Percentiles rank a stretch among this genome's conserved stretches.
Evolutionary conservation across 129 eudicot species (phyloP).

Genomic region (Flaveria trinervia): DNA sequence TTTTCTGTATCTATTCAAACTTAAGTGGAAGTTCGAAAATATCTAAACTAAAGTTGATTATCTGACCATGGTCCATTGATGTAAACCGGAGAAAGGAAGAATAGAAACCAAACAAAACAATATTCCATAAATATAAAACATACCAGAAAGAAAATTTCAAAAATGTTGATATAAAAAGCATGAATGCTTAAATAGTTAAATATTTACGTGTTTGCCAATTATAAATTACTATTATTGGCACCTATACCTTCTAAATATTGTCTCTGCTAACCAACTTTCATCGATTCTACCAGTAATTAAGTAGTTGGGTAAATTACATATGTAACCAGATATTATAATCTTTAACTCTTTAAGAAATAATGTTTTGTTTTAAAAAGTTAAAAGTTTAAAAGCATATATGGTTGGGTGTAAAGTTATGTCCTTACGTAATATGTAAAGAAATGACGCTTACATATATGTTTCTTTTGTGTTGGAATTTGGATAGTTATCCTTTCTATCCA

Average conservation of each 20-base stretch:
- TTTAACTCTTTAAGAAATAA: background rate
- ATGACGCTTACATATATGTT: background rate
- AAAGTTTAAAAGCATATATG: background rate
- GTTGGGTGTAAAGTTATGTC: too few relatives aligned
- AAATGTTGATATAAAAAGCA: background rate
- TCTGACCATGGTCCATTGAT: background rate
- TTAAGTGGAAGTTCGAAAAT: background rate
- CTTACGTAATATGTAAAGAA: background rate
- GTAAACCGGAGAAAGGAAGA: background rate
- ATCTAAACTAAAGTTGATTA: background rate
- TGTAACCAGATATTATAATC: background rate
- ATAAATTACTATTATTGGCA: background rate
- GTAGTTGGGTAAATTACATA: background rate
- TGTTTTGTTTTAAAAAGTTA: background rate
- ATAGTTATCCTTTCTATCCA: too few relatives aligned
- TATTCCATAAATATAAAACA: background rate
- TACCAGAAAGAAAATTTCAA: slow-evolving; percentile 1
- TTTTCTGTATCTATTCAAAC: slow-evolving; percentile 6
- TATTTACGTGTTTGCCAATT: background rate
- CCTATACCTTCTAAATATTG: background rate
- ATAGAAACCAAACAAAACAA: slow-evolving; percentile 12
- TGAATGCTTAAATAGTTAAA: slow-evolving; percentile 6
- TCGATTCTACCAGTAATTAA: background rate
- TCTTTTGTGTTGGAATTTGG: too few relatives aligned
- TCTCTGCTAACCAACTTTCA: background rate